Base-by-base conservation (phyloP, 495 filamentous ascomycete species). In the Penicillium coffeae region DNA sequence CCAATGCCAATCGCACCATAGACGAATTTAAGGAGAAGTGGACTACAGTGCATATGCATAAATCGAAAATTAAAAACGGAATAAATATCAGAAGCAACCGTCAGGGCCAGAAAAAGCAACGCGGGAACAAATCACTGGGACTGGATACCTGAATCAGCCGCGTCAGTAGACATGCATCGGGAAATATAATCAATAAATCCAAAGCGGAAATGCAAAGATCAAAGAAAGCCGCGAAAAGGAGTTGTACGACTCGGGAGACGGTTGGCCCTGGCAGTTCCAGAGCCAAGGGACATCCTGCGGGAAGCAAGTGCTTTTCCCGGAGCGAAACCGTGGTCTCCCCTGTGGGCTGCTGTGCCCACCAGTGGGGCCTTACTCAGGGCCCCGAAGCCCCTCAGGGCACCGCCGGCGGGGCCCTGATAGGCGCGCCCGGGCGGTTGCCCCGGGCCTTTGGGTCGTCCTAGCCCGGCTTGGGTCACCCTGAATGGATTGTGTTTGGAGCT, bases 401-500 rank as follows among this genome's bases (percentile, higher is more conserved):
- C 42, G 8, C 19, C 30, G n/a, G 19, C 12, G 20, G 44, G 47
- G 44, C 47, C 33, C 42, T 64, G 59, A 58, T 62, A 56, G 64
- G 62, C 45, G 25, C 25, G 25, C 25, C 25, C 25, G 25, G 25
- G 54, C 45, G 42, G 54, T 45, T 44, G 57, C 45, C 51, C 61
- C 64, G 51, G 59, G 52, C 59, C 46, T 51, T 61, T 70, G 65
- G 65, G 53, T 66, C 60, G 25, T 30, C 25, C 25, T 30, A 30
- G 10, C 25, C 4, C 25, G 25, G 25, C 25, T 30, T 30, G 25
- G 25, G 10, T 30, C 25, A 30, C 25, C 25, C 25, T 30, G 25
- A 54, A 59, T 54, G 48, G 43, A 60, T 60, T 58, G 44, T 52
- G 56, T 62, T 59, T 58, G 56, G 51, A 60, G 58, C 55, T 60